phyloP scores from a whole-genome alignment of 192 early-diverging fungal genomes.

The Blastocladiella britannica region DNA sequence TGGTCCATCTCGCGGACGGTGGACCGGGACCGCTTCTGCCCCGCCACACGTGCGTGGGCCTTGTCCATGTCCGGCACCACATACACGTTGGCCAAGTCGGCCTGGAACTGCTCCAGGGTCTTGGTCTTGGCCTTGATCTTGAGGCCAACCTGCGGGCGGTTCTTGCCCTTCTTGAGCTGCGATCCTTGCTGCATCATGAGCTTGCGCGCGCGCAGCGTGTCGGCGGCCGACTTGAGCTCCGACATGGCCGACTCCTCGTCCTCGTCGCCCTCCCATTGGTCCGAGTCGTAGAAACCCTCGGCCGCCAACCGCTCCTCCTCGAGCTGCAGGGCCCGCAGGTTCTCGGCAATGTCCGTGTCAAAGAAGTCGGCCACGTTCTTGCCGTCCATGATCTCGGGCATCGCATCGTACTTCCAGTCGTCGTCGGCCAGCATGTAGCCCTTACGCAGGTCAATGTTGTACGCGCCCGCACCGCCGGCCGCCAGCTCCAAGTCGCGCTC shows the following conservation, averaged over 20 bases:
- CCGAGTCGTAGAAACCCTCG: slow-evolving; percentile 80
- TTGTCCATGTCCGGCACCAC: background rate
- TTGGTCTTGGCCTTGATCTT: slow-evolving; percentile 19
- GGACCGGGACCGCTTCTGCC: background rate
- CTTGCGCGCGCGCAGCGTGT: slow-evolving; percentile 68
- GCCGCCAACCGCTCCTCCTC: slow-evolving; percentile 90
- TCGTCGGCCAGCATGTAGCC: slow-evolving; percentile 58
- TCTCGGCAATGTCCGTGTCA: slow-evolving; percentile 92
- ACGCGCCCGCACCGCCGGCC: slow-evolving; percentile 88
- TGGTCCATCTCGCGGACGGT: background rate
- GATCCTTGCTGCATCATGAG: slow-evolving; percentile 53
- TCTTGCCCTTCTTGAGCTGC: slow-evolving; percentile 55
- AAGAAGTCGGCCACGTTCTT: slow-evolving; percentile 97
- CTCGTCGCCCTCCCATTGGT: slow-evolving; percentile 31
- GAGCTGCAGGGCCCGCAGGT: slow-evolving; percentile 78
- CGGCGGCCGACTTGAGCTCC: slow-evolving; percentile 50
- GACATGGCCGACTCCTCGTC: slow-evolving; percentile 60
- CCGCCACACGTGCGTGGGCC: background rate
- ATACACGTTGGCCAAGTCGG: background rate
- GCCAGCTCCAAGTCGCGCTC: slow-evolving; percentile 81
- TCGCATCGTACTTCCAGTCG: slow-evolving; percentile 91
- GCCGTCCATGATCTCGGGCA: slow-evolving; percentile 97
- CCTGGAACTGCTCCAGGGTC: slow-evolving; percentile 6
- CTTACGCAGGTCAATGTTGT: slow-evolving; percentile 87
- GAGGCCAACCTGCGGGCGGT: slow-evolving; percentile 48